These are phyloP conservation scores for Ophiosphaerella narmari DNA, from an alignment of 2,329 filamentous ascomycete genomes.

Conservation along the genomic window DNA sequence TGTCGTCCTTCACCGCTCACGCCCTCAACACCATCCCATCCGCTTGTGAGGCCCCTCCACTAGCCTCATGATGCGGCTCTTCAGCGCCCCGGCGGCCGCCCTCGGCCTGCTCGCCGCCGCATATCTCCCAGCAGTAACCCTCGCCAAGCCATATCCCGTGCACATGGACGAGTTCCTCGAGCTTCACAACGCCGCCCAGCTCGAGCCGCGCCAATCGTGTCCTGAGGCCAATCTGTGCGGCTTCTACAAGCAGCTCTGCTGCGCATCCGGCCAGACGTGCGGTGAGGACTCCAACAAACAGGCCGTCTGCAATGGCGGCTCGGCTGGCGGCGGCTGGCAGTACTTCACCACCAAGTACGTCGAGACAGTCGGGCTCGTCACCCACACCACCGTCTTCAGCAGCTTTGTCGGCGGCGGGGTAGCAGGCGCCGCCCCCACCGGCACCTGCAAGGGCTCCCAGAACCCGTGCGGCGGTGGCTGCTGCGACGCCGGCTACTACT, in stretches of 20 bases:
- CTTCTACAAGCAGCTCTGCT: constrained; percentile 44
- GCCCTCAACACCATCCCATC: neutral
- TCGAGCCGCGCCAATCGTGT: constrained; percentile 24
- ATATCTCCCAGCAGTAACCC: constrained; percentile 58
- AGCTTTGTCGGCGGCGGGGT: constrained; percentile 30
- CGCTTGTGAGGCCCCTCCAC: constrained; percentile 8
- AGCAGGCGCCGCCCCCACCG: constrained; percentile 17
- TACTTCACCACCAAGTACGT: constrained; percentile 63
- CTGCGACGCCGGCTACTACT: constrained; percentile 72
- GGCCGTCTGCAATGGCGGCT: constrained; percentile 35
- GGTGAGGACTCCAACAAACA: constrained; percentile 40
- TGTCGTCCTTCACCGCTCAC: constrained; percentile 19
- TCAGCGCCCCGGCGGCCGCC: constrained; percentile 74
- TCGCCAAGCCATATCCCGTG: constrained; percentile 39
- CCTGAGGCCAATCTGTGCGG: constrained; percentile 34
- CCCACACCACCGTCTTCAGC: constrained; percentile 61
- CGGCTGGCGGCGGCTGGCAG: constrained; percentile 50
- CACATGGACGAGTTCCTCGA: constrained; percentile 31
- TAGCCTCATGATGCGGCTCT: constrained; percentile 31
- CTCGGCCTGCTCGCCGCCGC: constrained; percentile 45
- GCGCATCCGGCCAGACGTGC: constrained; percentile 35
- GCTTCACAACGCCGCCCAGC: constrained; percentile 37
- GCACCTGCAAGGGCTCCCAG: constrained; percentile 57
- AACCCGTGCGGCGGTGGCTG: constrained; percentile 70
- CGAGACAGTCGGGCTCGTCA: constrained; percentile 57